Conservation (phyloP, 1,139 yeast genomes). For the Saccharomyces hybrid region DNA sequence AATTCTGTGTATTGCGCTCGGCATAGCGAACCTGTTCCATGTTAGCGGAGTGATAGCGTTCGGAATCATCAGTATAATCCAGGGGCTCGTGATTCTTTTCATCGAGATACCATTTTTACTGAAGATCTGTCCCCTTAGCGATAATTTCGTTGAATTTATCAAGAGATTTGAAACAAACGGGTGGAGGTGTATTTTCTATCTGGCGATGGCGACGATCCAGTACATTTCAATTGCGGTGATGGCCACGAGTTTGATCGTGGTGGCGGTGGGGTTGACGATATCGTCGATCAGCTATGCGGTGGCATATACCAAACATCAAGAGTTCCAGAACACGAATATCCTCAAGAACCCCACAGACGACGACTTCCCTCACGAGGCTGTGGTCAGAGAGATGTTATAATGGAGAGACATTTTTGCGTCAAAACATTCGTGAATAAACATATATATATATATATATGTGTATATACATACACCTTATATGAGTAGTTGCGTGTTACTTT, state of each 20-base stretch:
- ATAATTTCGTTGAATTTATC: conserved; percentile 67
- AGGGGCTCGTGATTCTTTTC: conserved; percentile 73
- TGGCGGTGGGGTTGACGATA: conserved; percentile 69
- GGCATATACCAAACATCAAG: conserved; percentile 78
- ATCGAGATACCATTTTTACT: conserved; percentile 88
- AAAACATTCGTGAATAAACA: too few relatives aligned
- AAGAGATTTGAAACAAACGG: conserved; percentile 61
- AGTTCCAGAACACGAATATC: conserved; percentile 50
- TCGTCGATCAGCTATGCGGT: conserved; percentile 64
- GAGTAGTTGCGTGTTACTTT: too few relatives aligned
- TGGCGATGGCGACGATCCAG: conserved; percentile 68
- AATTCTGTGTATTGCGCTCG: conserved; percentile 75
- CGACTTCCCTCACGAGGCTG: conserved; percentile 37
- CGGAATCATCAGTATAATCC: conserved; percentile 73
- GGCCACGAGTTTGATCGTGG: conserved; percentile 77
- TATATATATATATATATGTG: background rate
- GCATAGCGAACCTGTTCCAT: conserved; percentile 88
- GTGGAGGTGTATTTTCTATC: conserved; percentile 55
- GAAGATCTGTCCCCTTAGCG: conserved; percentile 87
- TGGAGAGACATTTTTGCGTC: too few relatives aligned
- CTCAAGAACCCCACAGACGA: conserved; percentile 34
- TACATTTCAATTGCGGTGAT: conserved; percentile 66
- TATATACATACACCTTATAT: too few relatives aligned
- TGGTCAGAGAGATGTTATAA: conserved; percentile 36
- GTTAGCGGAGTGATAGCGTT: conserved; percentile 72